Evolutionary conservation across 2,329 filamentous ascomycete genomes (phyloP), one percentile per base, ranked within the genome.

Genomic region (Byssochlamys sp.): DNA sequence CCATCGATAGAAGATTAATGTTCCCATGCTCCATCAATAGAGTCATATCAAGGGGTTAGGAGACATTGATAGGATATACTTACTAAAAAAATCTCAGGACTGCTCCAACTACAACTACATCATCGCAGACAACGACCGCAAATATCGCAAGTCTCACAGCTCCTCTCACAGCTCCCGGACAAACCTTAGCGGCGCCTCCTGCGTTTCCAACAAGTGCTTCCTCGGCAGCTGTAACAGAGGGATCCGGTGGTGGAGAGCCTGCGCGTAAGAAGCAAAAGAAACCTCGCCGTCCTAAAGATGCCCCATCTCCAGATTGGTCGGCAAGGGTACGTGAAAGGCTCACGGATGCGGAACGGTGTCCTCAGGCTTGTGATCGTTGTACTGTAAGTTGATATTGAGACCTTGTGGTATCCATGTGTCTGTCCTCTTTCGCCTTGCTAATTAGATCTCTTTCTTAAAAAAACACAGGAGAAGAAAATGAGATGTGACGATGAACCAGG

Each of bases 331-430:
- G 61, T 31, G 52, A 55, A 3, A 60, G 65, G n/a, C 56, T 65
- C 10, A 35, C 35, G 26, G 59, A 57, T n/a, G n/a, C 56, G 2
- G 60, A 59, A 12, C 59, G 63, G 12, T 63, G 63, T 11, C 60
- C 55, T n/a, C 62, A 67, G 35, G 66, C 68, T 19, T 70, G 68
- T 63, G 65, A 68, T 57, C 61, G 63, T 33, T 70, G 68, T 59
- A 67, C 66, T 60, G 68, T 68, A 61, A 59, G 62, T 57, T 14
- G 5, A 19, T 19, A 24, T 51, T 12, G 14, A 12, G 31, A 33
- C 3, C 39, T 9, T 45, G 14, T 9, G n/a, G 19, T 9, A 45
- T 45, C 10, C 14, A 1, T 12, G 3, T 19, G 24, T 55, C 39
- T 58, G 48, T 24, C 48, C 50, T 54, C 27, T 7, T 25, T 56